Percentiles rank a stretch among this genome's conserved stretches.
These are phyloP conservation scores for Coccomyxa subellipsoidea DNA, from an alignment of 163 green algal species.

Conservation along the genomic window DNA sequence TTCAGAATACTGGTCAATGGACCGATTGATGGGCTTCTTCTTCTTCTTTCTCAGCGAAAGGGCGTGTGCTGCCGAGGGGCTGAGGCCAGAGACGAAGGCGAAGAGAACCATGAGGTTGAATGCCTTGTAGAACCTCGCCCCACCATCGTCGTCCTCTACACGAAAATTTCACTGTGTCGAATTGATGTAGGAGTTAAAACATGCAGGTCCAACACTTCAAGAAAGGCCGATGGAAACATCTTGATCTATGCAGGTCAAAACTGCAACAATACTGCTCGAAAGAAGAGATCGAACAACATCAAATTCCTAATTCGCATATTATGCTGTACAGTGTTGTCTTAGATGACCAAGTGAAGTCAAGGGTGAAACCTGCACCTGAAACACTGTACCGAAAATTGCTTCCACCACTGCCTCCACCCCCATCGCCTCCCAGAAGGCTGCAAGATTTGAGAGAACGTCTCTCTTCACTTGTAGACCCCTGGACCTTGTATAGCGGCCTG, in stretches of 20 bases:
- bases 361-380: not conserved
- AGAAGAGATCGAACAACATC: no score
- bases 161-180: not conserved
- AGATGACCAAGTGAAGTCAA: no score
- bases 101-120: not conserved
- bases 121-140: not conserved
- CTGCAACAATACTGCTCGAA: no score
- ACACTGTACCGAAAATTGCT: not conserved
- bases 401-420: not conserved
- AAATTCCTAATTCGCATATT: no score
- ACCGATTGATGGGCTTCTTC: not conserved
- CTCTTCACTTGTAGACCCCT: not conserved
- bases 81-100: not conserved
- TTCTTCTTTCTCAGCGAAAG: not conserved
- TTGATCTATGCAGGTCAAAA: not conserved
- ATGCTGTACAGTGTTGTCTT: no score
- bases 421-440: not conserved
- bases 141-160: not conserved
- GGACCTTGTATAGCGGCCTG: not conserved
- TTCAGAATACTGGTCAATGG: not conserved
- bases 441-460: not conserved
- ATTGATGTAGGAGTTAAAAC: not conserved
- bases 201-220: not conserved
- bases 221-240: not conserved
- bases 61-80: not conserved